These are phyloP conservation scores for Beauveria rudraprayagi DNA, from an alignment of 2,329 filamentous ascomycete species.

Conservation along the genomic window DNA sequence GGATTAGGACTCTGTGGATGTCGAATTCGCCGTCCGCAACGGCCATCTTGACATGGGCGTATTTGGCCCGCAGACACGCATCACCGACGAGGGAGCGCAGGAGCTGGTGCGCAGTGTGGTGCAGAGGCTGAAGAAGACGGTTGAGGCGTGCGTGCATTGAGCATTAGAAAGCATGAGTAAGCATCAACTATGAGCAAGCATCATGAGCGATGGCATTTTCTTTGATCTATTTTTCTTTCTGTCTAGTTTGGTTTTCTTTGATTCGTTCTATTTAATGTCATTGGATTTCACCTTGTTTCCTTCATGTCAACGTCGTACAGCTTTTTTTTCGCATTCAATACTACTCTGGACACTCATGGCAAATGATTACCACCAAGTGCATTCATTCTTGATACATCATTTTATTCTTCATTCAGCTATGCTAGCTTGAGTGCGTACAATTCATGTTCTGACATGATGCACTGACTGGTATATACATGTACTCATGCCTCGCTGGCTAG, in stretches of 20 bases:
- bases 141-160: not conserved
- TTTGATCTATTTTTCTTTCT: not conserved
- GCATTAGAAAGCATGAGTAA: not conserved
- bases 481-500: not conserved
- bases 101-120: slow-evolving; percentile 21
- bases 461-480: slow-evolving; percentile 1
- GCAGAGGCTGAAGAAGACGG: slow-evolving; percentile 12
- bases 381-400: not conserved
- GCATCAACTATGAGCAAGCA: not conserved
- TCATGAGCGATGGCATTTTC: not conserved
- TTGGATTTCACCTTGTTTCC: not conserved
- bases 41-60: slow-evolving; percentile 30
- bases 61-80: slow-evolving; percentile 26
- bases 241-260: not conserved
- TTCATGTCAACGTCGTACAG: no score
- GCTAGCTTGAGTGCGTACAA: not conserved
- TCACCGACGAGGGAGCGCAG: slow-evolving; percentile 20
- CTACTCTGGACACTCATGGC: no score
- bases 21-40: slow-evolving; percentile 30
- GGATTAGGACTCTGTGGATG: slow-evolving; percentile 30
- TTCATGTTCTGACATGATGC: not conserved
- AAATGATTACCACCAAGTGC: no score
- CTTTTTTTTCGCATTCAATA: no score
- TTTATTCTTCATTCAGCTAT: not conserved
- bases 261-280: not conserved